Evolutionary conservation across 805 yeast species (phyloP).

Genomic region (Kuraishia capsulata): DNA sequence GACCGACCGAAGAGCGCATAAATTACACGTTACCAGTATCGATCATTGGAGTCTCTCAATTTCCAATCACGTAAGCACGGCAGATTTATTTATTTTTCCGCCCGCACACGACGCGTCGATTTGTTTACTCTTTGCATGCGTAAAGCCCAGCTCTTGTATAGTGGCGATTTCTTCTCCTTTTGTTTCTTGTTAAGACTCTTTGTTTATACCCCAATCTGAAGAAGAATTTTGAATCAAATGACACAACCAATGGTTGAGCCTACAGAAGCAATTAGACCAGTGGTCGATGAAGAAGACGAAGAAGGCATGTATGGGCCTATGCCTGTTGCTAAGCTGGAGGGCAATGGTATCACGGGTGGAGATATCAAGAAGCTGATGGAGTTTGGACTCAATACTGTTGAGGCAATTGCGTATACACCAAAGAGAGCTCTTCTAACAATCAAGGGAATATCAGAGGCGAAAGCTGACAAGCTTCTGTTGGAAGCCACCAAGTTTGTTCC

Average conservation of each 20-base stretch:
- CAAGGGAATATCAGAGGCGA: conserved; percentile 92
- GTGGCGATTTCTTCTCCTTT: too few species aligned
- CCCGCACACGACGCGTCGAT: too few species aligned
- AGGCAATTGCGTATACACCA: conserved; percentile 89
- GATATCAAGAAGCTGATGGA: conserved; percentile 78
- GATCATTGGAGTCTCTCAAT: too few species aligned
- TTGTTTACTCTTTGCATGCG: too few species aligned
- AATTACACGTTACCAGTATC: too few species aligned
- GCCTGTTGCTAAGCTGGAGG: conserved; percentile 45
- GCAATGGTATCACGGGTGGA: conserved; percentile 75
- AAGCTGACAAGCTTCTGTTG: conserved; percentile 74
- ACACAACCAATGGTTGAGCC: conserved; percentile 1
- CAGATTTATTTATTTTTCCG: too few species aligned
- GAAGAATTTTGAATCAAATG: too few species aligned
- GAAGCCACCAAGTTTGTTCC: conserved; percentile 88
- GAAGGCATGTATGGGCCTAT: conserved; percentile 50
- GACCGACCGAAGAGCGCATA: too few species aligned
- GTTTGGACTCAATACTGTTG: conserved; percentile 83
- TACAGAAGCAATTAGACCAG: conserved; percentile 6
- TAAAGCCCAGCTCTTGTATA: too few species aligned
- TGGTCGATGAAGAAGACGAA: conserved; percentile 27
- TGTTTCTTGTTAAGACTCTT: too few species aligned
- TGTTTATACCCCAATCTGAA: too few species aligned
- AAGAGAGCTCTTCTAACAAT: conserved; percentile 67
- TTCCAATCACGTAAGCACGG: too few species aligned